Conservation (phyloP, 768 basidiomycete species). For the Hemileccinum rubropunctum region DNA sequence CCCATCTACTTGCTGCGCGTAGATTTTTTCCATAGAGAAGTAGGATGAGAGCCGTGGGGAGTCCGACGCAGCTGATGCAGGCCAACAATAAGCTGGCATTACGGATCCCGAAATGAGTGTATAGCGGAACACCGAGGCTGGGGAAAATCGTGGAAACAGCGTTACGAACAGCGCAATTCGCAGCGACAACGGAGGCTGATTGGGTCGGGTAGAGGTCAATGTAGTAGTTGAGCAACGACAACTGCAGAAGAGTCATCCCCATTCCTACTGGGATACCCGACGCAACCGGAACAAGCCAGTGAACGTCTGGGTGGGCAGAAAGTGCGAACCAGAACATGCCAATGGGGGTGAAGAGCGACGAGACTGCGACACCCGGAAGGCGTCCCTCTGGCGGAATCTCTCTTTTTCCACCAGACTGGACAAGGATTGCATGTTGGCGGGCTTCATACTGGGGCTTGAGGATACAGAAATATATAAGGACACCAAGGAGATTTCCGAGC, state of each 20-base stretch:
- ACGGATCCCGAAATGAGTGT: constrained; percentile 16
- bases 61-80: constrained; percentile 19
- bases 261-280: constrained; percentile 27
- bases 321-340: constrained; percentile 30
- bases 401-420: constrained; percentile 15
- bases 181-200: constrained; percentile 24
- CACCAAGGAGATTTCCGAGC: constrained; percentile 23
- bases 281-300: constrained; percentile 20
- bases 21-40: constrained; percentile 13
- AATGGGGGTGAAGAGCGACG: constrained; percentile 19
- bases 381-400: constrained; percentile 20
- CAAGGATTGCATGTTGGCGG: constrained; percentile 9
- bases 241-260: constrained; percentile 26
- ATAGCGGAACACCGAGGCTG: constrained; percentile 18
- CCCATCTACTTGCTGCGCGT: constrained; percentile 19
- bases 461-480: constrained; percentile 19
- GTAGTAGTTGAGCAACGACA: constrained; percentile 26
- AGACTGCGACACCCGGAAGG: constrained; percentile 18
- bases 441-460: constrained; percentile 25
- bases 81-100: constrained; percentile 20
- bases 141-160: constrained; percentile 14
- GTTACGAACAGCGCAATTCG: constrained; percentile 20
- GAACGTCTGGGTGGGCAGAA: constrained; percentile 19
- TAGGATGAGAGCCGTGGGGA: constrained; percentile 16
- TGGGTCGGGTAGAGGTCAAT: constrained; percentile 26